Percentiles rank a stretch among this genome's conserved stretches.
Conservation (phyloP, 768 basidiomycete species). For the Pholiota microspora region DNA sequence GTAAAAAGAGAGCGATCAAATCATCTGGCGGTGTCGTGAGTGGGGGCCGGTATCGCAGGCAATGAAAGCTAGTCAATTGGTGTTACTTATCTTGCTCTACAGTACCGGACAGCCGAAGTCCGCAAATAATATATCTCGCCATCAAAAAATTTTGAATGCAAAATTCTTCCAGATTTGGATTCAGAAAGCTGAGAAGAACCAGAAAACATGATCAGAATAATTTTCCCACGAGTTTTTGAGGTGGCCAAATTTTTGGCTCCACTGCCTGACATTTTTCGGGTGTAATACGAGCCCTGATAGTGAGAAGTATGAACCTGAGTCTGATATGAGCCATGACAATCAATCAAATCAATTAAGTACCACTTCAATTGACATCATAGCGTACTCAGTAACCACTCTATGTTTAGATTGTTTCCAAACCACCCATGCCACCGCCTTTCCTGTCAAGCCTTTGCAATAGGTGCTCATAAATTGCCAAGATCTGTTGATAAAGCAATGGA, state of each 20-base stretch:
- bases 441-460: conserved; percentile 31
- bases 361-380: conserved; percentile 33
- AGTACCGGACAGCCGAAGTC: conserved; percentile 1
- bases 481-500: conserved; percentile 32
- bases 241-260: neutral
- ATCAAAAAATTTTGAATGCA: neutral
- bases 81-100: too few species aligned
- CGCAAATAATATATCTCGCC: neutral
- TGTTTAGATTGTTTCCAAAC: conserved; percentile 34
- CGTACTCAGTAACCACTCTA: conserved; percentile 19
- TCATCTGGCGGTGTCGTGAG: conserved; percentile 33
- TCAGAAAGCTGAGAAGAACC: neutral
- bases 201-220: neutral
- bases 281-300: neutral
- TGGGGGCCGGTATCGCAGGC: conserved; percentile 26
- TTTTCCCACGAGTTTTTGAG: neutral
- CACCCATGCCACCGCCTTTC: conserved; percentile 37
- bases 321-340: neutral
- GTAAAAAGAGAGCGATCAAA: conserved; percentile 43
- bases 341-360: conserved; percentile 16
- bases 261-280: neutral
- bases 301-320: neutral
- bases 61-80: too few species aligned
- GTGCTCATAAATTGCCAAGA: conserved; percentile 34
- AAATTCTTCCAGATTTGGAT: neutral